Conservation (phyloP, 495 filamentous ascomycete species). For the Lasiosphaeriaceae sp. region DNA sequence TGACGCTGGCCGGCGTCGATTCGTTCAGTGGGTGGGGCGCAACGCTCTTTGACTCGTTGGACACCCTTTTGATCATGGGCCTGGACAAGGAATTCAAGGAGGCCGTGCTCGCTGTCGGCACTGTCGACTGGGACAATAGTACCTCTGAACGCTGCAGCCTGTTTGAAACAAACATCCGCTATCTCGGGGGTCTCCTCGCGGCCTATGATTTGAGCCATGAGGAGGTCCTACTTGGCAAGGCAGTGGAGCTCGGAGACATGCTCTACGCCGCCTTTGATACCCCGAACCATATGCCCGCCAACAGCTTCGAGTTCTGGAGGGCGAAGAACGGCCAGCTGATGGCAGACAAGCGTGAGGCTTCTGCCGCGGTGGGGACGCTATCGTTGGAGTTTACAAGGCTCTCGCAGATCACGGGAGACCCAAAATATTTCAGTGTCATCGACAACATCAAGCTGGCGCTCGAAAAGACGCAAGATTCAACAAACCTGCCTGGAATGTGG, state of each 20-base stretch:
- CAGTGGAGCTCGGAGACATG: conserved; percentile 76
- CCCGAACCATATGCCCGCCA: conserved; percentile 79
- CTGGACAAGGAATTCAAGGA: conserved; percentile 74
- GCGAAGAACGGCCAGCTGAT: conserved; percentile 61
- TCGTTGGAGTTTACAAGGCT: conserved; percentile 83
- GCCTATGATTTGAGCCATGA: conserved; percentile 69
- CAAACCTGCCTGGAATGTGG: conserved; percentile 78
- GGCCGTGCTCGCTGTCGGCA: conserved; percentile 62
- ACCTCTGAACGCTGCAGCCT: conserved; percentile 52
- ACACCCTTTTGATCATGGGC: conserved; percentile 90
- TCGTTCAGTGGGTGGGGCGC: conserved; percentile 85
- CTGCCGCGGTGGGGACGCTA: conserved; percentile 72
- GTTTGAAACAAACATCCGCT: conserved; percentile 78
- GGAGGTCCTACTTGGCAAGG: conserved; percentile 65
- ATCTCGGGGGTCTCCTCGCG: conserved; percentile 72
- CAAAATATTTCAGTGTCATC: conserved; percentile 80
- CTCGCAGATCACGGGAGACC: conserved; percentile 73
- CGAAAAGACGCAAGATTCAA: conserved; percentile 62
- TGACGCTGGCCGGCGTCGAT: conserved; percentile 51
- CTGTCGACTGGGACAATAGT: conserved; percentile 79
- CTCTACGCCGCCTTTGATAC: conserved; percentile 85
- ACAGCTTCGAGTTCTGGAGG: conserved; percentile 54
- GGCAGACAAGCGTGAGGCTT: conserved; percentile 17
- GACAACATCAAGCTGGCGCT: conserved; percentile 72
- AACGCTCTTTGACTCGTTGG: conserved; percentile 79